A percentile compares a stretch with the other conserved stretches of the same genome.
These are phyloP conservation scores for Xylaria sp. DNA, from an alignment of 2,329 filamentous ascomycete genomes.

Conservation along the genomic window DNA sequence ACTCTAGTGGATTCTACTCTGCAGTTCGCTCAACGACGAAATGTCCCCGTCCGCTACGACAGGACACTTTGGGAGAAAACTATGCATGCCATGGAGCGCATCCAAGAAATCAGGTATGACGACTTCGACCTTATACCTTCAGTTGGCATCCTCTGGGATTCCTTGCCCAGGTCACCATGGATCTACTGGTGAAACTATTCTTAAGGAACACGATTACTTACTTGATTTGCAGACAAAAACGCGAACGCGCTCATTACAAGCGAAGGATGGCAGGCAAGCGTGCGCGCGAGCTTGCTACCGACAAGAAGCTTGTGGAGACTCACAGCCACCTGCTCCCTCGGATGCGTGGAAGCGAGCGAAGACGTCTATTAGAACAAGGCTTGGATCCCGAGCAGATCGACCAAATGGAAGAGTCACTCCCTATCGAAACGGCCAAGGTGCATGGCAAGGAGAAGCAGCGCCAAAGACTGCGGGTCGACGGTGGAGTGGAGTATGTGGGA, in stretches of 20 bases:
- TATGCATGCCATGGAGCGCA: constrained; percentile 85
- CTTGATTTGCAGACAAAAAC: constrained; percentile 51
- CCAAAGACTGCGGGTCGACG: constrained; percentile 47
- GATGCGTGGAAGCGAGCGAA: constrained; percentile 68
- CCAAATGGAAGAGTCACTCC: constrained; percentile 41
- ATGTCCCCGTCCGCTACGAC: constrained; percentile 95
- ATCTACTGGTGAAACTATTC: neutral
- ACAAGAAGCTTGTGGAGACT: constrained; percentile 87
- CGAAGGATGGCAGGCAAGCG: constrained; percentile 90
- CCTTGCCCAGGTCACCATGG: neutral
- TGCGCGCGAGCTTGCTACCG: constrained; percentile 76
- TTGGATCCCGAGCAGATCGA: constrained; percentile 44
- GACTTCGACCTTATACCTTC: too few relatives aligned
- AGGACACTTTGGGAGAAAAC: constrained; percentile 87
- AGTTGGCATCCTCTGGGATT: neutral
- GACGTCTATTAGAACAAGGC: constrained; percentile 50
- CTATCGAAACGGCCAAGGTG: constrained; percentile 42
- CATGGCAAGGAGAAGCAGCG: constrained; percentile 50
- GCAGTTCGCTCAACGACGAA: constrained; percentile 89
- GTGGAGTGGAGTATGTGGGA: constrained; percentile 50
- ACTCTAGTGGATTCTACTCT: constrained; percentile 83
- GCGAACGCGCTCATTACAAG: constrained; percentile 94
- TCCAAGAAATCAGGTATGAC: constrained; percentile 31
- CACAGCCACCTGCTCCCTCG: constrained; percentile 90
- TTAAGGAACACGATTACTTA: constrained; percentile 6